Base-by-base conservation (phyloP, 305 asterid species). In the Andrographis paniculata region DNA sequence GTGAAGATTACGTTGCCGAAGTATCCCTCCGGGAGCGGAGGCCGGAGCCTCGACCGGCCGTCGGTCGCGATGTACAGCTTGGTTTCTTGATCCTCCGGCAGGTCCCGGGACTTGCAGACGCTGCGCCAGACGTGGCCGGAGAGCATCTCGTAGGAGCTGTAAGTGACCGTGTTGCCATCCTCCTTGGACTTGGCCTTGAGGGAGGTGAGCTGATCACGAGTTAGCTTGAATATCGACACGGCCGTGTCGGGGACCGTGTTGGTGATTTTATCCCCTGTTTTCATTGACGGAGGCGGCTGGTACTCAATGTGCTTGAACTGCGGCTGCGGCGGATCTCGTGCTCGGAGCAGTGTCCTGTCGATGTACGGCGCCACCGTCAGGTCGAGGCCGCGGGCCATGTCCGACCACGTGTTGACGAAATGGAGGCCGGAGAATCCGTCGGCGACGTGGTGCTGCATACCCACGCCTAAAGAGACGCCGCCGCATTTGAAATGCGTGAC, bases 1-100 rank as follows among this genome's bases (percentile, higher is more conserved):
- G 96, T 83, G 70, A 87, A 87, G 36, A 87, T 87, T 63, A 84
- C 96, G 20, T 87, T 87, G 40, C 96, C 96, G 21, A 87, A 87
- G 48, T 87, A 87, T 49, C 87, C 91, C 1, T 69, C 67, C 0
- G 95, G 97, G 22, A 84, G 91, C 1, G 75, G 20, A 0, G 97
- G 95, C 22, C 47, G 67, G 6, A 87, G 77, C 64, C 95, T 60
- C 0, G 92, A 38, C 33, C 95, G 70, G 5, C 97, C 97, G 19
- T 87, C 97, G 0, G 94, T 84, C 1, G 97, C 95, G 0, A 87
- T 87, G 64, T 87, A 81, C 16, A 87, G 61, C 64, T 81, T 87
- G 0, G 84, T 71, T 0, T 72, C 95, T 22, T 87, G 97, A 51
- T 84, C 92, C 12, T 47, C 63, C 0, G 73, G 39, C 0, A 87